Percentiles rank a stretch among this genome's conserved stretches.
Conservation (phyloP, 1,284 basidiomycete species). For the Neonothopanus nambi region DNA sequence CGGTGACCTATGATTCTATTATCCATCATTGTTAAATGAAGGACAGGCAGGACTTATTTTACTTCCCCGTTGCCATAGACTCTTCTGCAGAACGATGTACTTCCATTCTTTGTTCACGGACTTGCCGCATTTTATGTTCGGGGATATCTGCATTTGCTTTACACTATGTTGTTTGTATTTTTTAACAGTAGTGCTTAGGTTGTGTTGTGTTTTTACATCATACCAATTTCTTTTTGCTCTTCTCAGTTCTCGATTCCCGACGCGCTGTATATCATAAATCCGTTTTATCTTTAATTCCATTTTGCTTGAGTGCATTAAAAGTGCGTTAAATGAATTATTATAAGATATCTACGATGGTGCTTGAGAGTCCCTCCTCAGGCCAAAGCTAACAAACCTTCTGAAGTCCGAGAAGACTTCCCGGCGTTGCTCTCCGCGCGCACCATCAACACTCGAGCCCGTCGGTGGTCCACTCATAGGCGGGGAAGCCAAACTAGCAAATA, state of each 20-base stretch:
- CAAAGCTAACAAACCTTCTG: slow-evolving; percentile 83
- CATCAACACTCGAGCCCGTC: slow-evolving; percentile 45
- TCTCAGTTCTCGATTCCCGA: no score
- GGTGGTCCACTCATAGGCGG: slow-evolving; percentile 58
- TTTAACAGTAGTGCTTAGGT: no score
- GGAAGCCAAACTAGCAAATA: slow-evolving; percentile 59
- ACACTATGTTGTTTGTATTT: no score
- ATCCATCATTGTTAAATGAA: neutral
- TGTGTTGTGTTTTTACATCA: no score
- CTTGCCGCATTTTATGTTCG: no score
- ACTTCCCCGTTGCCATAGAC: neutral
- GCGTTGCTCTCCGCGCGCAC: slow-evolving; percentile 50
- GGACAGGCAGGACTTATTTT: neutral
- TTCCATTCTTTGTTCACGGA: neutral
- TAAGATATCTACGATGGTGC: slow-evolving; percentile 34
- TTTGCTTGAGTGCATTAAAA: no score
- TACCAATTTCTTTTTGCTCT: no score
- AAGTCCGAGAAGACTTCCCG: slow-evolving; percentile 85
- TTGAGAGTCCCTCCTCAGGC: slow-evolving; percentile 67
- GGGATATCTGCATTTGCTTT: no score
- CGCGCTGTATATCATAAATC: no score
- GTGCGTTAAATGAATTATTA: no score
- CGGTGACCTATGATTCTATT: neutral
- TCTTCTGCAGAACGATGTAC: neutral
- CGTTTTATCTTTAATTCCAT: no score